phyloP scores from a whole-genome alignment of 1,284 basidiomycete species.

The Trametes polyzona region DNA sequence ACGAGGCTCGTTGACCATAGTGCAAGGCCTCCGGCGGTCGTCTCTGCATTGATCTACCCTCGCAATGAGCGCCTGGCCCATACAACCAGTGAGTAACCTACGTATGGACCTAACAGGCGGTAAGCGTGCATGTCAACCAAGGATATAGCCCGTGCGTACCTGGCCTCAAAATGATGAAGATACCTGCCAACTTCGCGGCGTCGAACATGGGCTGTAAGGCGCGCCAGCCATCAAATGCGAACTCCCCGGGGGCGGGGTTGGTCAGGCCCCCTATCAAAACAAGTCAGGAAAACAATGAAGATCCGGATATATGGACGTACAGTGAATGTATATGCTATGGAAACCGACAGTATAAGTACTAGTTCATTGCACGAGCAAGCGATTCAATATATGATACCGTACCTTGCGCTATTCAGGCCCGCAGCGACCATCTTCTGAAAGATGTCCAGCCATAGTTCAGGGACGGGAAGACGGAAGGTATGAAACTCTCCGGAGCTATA shows the following conservation, averaged over 20 bases:
- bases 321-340: conserved; percentile 69
- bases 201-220: conserved; percentile 66
- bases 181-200: conserved; percentile 46
- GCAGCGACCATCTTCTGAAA: conserved; percentile 82
- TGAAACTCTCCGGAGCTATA: conserved; percentile 77
- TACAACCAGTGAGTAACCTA: conserved; percentile 2
- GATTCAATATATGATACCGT: background rate
- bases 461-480: conserved; percentile 80
- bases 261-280: conserved; percentile 59
- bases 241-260: conserved; percentile 74
- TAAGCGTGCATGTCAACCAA: background rate
- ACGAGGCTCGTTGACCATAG: conserved; percentile 78
- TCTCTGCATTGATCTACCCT: conserved; percentile 80
- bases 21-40: conserved; percentile 78
- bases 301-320: conserved; percentile 30
- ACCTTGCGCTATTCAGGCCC: conserved; percentile 71
- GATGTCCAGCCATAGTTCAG: conserved; percentile 80
- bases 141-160: conserved; percentile 31
- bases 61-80: background rate
- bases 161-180: conserved; percentile 52
- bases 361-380: background rate
- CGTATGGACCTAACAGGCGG: conserved; percentile 30
- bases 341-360: background rate
- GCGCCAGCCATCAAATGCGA: conserved; percentile 74
- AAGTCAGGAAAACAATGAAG: background rate